A percentile compares a stretch with the other conserved stretches of the same genome.
Evolutionary conservation across 1,139 yeast genomes (phyloP).

Genomic region (Blastobotrys raffinosifermentans): DNA sequence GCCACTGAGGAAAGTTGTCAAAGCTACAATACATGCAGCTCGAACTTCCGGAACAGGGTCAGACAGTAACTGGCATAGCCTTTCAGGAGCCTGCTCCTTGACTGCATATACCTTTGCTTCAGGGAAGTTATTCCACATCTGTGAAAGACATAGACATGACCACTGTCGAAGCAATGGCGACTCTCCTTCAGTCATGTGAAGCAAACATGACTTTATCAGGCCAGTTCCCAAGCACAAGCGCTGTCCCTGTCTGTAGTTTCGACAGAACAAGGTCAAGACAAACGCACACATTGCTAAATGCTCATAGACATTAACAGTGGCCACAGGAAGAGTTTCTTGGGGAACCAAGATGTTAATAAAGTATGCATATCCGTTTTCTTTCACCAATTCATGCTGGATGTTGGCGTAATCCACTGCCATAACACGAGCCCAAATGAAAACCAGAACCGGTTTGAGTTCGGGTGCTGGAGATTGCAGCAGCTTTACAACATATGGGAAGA

Average conservation of each 20-base stretch:
- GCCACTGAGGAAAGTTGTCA: conserved; percentile 63
- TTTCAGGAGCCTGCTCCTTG: conserved; percentile 57
- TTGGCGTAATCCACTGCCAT: conserved; percentile 91
- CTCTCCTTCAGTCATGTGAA: conserved; percentile 65
- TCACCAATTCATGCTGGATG: conserved; percentile 86
- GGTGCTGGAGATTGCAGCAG: conserved; percentile 92
- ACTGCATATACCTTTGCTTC: conserved; percentile 72
- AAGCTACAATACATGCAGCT: conserved; percentile 71
- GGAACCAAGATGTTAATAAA: conserved; percentile 70
- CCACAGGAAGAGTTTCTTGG: conserved; percentile 35
- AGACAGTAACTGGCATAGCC: conserved; percentile 51
- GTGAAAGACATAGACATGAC: conserved; percentile 77
- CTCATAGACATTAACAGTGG: conserved; percentile 44
- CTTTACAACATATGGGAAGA: conserved; percentile 89
- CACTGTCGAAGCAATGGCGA: conserved; percentile 87
- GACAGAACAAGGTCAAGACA: conserved; percentile 74
- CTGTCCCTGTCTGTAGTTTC: conserved; percentile 77
- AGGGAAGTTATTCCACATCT: conserved; percentile 65
- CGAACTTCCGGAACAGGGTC: conserved; percentile 97
- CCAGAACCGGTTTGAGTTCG: conserved; percentile 87
- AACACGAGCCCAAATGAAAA: conserved; percentile 95
- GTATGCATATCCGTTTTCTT: conserved; percentile 86
- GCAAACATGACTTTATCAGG: conserved; percentile 60
- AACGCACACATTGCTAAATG: conserved; percentile 96
- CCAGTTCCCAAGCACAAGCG: conserved; percentile 71